A percentile compares a stretch with the other conserved stretches of the same genome.
Conservation (phyloP, 345 rosid genomes). For the Iberis pinnata region DNA sequence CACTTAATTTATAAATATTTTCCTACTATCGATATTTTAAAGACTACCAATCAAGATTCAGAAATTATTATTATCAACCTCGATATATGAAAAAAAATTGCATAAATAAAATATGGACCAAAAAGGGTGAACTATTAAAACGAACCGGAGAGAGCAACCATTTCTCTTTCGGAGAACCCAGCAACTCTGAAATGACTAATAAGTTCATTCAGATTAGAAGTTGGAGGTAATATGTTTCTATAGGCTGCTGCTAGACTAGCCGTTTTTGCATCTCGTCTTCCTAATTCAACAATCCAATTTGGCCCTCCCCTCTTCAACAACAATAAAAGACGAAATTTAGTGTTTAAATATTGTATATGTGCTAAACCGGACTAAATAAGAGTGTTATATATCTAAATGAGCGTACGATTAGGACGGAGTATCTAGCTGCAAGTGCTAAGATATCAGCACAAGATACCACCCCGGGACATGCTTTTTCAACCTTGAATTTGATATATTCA, state of each 20-base stretch:
- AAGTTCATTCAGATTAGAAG: slow-evolving; percentile 50
- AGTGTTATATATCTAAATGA: too few relatives aligned
- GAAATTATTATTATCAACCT: too few relatives aligned
- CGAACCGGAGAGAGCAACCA: slow-evolving; percentile 79
- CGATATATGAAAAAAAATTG: neutral
- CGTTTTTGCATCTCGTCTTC: slow-evolving; percentile 74
- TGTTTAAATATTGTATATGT: neutral
- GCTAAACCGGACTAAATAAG: neutral
- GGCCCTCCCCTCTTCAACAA: slow-evolving; percentile 70
- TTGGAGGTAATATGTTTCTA: slow-evolving; percentile 61
- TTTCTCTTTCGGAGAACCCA: slow-evolving; percentile 66
- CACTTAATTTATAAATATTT: too few relatives aligned
- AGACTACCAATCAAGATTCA: too few relatives aligned
- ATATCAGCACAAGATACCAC: slow-evolving; percentile 86
- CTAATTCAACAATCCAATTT: slow-evolving; percentile 68
- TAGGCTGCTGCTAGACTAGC: slow-evolving; percentile 80
- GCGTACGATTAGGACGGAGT: slow-evolving; percentile 50
- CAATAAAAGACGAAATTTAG: neutral
- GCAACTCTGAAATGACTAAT: slow-evolving; percentile 46
- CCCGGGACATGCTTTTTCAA: slow-evolving; percentile 70
- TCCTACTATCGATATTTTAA: too few relatives aligned
- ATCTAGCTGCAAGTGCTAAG: slow-evolving; percentile 63
- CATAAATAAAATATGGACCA: neutral
- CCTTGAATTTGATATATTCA: slow-evolving; percentile 60
- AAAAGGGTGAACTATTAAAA: too few relatives aligned